A percentile compares a stretch with the other conserved stretches of the same genome.
Evolutionary conservation across 202 grass and related monocot species (phyloP).

Genomic region (Setaria italica): DNA sequence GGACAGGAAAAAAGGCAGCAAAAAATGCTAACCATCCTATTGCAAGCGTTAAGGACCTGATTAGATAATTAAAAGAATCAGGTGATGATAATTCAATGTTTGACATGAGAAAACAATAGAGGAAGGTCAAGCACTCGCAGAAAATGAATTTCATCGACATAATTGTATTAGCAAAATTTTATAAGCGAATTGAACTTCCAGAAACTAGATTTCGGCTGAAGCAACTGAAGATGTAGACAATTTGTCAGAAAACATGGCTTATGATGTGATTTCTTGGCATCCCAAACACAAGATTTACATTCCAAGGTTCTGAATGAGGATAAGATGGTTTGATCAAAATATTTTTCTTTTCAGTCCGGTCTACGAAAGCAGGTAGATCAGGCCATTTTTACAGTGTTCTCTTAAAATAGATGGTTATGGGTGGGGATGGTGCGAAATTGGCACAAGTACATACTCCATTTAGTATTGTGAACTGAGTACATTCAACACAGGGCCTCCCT

Average conservation of each 20-base stretch:
- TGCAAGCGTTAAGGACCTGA: constrained; percentile 69
- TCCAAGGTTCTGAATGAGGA: not conserved
- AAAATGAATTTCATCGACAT: constrained; percentile 20
- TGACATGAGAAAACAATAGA: not conserved
- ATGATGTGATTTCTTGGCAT: not conserved
- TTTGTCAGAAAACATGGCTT: not conserved
- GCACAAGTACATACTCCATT: not conserved
- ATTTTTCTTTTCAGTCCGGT: not conserved
- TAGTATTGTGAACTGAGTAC: not conserved
- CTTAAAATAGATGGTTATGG: not conserved
- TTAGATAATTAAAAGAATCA: constrained; percentile 38
- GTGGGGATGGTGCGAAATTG: not conserved
- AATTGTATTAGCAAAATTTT: not conserved
- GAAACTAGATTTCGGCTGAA: not conserved
- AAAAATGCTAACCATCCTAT: constrained; percentile 90
- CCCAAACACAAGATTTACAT: not conserved
- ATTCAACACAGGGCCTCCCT: not conserved
- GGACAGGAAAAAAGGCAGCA: constrained; percentile 81
- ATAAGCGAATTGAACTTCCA: not conserved
- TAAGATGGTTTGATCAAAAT: not conserved
- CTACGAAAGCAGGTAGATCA: not conserved
- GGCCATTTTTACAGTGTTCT: not conserved
- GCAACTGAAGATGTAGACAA: not conserved
- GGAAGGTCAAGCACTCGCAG: not conserved
- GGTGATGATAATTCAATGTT: constrained; percentile 15